Evolutionary conservation across 495 filamentous ascomycete genomes (phyloP), one percentile per base, ranked within the genome.

Genomic region (Pyrenopolyporus hunteri): DNA sequence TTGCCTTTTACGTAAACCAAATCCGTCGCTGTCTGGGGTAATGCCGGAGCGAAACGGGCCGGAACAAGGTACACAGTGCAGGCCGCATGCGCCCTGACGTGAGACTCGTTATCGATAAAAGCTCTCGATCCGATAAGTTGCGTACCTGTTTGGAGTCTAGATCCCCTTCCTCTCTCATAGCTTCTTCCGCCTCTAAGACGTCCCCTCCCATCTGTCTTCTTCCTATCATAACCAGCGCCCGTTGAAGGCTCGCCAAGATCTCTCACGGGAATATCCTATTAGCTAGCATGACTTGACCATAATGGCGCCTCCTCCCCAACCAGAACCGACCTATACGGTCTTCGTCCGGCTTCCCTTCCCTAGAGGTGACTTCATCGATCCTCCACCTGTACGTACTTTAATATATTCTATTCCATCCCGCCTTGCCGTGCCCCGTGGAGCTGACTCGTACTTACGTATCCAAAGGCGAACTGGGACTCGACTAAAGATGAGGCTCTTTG

Each of bases 291-390:
- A 67, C 36, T 63, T 63, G 59, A 61, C 31, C 40, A 42, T 31
- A 3, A 71, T 71, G 69, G 59, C 66, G 39, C 68, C 59, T 49
- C 68, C 59, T 49, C 20, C 53, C 44, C 47, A 61, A 13, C 36
- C 57, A 50, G 78, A 83, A 37, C 76, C 78, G 22, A 74, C 73
- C 58, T 87, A 86, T 57, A 93, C 90, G 20, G 87, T 93, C 55
- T 89, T 96, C 63, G 83, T 98, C 45, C 85, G 93, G 8, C 80
- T 97, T 10, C 94, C 94, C 7, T 96, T 97, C 72, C 83, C 89
- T 11, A 83, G 94, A 55, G 87, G 89, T 14, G 86, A 89, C 44
- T 98, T 98, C 76, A 82, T 91, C 29, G 94, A 98, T 74, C 94
- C 95, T 37, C 89, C 90, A 6, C 86, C 87, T 43, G 93, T 93